Evolutionary conservation across 192 early-diverging fungal genomes (phyloP).

Genomic region (Coemansia sp.): DNA sequence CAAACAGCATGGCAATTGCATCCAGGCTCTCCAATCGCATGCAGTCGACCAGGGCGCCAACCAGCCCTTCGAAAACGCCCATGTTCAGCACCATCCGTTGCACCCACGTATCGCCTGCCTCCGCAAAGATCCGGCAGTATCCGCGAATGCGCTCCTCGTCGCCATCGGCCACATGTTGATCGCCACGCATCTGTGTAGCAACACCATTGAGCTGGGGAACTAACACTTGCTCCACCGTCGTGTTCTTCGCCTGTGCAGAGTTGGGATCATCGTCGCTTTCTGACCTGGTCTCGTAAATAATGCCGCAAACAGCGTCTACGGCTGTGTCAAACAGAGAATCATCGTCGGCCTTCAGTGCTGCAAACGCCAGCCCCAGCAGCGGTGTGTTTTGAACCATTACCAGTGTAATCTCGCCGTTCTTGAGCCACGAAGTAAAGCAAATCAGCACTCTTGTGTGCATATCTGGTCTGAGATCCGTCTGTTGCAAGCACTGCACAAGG

Average conservation of each 20-base stretch:
- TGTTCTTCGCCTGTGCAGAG: conserved; percentile 57
- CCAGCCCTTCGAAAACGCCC: conserved; percentile 67
- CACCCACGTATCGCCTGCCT: conserved; percentile 87
- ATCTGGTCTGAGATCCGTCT: conserved; percentile 55
- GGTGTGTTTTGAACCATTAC: conserved; percentile 62
- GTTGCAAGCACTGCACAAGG: conserved; percentile 68
- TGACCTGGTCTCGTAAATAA: conserved; percentile 68
- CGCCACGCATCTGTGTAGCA: conserved; percentile 38
- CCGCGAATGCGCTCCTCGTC: conserved; percentile 80
- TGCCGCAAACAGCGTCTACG: conserved; percentile 78
- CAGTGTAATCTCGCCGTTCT: conserved; percentile 73
- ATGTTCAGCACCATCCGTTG: conserved; percentile 67
- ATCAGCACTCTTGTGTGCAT: conserved; percentile 64
- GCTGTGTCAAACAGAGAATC: conserved; percentile 72
- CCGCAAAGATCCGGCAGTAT: conserved; percentile 82
- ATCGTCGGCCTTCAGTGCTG: conserved; percentile 63
- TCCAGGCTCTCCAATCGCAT: conserved; percentile 78
- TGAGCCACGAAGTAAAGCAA: conserved; percentile 85
- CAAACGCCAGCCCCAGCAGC: conserved; percentile 70
- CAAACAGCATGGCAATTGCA: conserved; percentile 85
- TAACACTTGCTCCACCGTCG: conserved; percentile 63
- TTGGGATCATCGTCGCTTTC: conserved; percentile 52
- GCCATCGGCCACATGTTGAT: conserved; percentile 59
- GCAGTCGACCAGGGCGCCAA: conserved; percentile 81
- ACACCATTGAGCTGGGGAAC: conserved; percentile 49